phyloP scores from a whole-genome alignment of 495 filamentous ascomycete genomes.

The Penicillium subrubescens region DNA sequence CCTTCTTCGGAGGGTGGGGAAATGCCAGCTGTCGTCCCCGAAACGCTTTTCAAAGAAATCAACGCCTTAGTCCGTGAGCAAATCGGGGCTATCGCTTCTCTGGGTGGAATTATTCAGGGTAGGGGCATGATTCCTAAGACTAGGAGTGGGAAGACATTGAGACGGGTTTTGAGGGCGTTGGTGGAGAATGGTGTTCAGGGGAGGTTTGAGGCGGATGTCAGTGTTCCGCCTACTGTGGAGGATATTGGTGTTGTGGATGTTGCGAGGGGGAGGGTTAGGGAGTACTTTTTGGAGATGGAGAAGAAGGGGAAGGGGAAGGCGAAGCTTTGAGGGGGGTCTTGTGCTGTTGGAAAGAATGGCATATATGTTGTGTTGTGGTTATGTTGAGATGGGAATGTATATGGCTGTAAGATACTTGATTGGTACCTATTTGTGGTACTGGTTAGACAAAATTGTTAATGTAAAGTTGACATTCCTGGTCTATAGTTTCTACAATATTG shows the following conservation, averaged over 20 bases:
- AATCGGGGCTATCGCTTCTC: slow-evolving; percentile 82
- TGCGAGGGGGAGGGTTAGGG: slow-evolving; percentile 54
- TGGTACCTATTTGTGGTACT: too few species aligned
- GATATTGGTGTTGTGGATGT: slow-evolving; percentile 59
- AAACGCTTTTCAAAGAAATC: slow-evolving; percentile 59
- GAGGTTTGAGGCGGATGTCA: slow-evolving; percentile 53
- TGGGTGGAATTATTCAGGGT: slow-evolving; percentile 83
- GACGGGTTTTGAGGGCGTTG: slow-evolving; percentile 78
- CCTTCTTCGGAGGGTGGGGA: neutral
- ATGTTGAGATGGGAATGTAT: too few species aligned
- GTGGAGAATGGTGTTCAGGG: slow-evolving; percentile 63
- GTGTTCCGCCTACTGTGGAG: slow-evolving; percentile 62
- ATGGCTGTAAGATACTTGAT: too few species aligned
- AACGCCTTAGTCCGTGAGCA: slow-evolving; percentile 73
- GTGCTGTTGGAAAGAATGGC: too few species aligned
- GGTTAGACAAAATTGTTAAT: too few species aligned
- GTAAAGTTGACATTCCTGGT: too few species aligned
- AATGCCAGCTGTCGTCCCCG: slow-evolving; percentile 43
- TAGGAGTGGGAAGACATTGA: slow-evolving; percentile 80
- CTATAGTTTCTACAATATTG: too few species aligned
- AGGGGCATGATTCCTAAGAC: slow-evolving; percentile 93
- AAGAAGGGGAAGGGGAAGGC: slow-evolving; percentile 37
- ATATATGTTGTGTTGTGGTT: too few species aligned
- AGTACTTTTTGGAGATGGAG: slow-evolving; percentile 56
- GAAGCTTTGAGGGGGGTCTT: too few species aligned